phyloP scores from a whole-genome alignment of 495 filamentous ascomycete genomes.

The Penicillium soppii region DNA sequence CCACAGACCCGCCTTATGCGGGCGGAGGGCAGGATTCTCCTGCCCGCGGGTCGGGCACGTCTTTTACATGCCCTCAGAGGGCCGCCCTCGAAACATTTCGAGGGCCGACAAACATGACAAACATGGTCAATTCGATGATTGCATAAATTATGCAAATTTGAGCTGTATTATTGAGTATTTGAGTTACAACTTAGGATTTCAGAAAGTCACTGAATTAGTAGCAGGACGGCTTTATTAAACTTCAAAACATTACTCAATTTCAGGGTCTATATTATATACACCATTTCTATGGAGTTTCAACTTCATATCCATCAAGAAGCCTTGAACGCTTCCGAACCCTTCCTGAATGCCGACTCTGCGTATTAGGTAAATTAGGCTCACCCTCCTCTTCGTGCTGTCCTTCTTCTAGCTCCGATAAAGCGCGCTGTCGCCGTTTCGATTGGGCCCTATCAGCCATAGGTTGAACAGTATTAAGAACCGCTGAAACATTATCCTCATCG shows the following conservation, averaged over 20 bases:
- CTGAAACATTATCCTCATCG: neutral
- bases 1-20: neutral
- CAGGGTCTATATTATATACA: neutral
- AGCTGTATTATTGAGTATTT: slow-evolving; percentile 10
- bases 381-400: neutral
- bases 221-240: neutral
- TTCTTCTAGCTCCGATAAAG: neutral
- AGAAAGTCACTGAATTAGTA: neutral
- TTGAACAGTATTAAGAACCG: neutral
- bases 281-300: neutral
- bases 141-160: slow-evolving; percentile 10
- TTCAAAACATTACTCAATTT: too few species aligned
- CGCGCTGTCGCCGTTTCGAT: neutral
- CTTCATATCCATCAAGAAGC: neutral
- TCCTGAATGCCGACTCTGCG: neutral
- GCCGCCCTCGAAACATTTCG: neutral
- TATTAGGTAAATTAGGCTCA: neutral
- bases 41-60: neutral
- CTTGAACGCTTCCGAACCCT: neutral
- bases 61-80: neutral
- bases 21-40: neutral
- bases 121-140: neutral
- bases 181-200: slow-evolving; percentile 1
- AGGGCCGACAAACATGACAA: slow-evolving; percentile 5
- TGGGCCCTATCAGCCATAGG: neutral